Conservation (phyloP, 2,329 filamentous ascomycete genomes). For the Juglanconis oblonga region DNA sequence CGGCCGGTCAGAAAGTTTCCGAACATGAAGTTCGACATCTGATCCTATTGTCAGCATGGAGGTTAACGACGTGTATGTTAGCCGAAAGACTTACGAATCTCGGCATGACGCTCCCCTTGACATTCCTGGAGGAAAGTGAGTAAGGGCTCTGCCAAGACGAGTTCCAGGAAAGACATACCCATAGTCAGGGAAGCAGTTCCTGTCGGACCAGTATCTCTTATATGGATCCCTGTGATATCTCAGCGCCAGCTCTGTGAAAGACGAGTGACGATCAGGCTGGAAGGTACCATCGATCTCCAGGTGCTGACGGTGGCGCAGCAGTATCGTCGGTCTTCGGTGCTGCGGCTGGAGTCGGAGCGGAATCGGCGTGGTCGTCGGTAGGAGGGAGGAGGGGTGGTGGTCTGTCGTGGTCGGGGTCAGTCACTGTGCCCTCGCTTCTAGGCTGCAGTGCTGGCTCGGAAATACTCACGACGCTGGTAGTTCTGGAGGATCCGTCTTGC, state of each 20-base stretch:
- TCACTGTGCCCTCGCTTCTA: neutral
- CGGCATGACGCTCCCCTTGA: constrained; percentile 3
- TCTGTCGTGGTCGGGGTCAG: neutral
- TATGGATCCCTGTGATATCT: constrained; percentile 13
- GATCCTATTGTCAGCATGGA: neutral
- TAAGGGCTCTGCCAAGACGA: constrained; percentile 3
- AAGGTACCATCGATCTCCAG: neutral
- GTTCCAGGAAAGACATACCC: constrained; percentile 27
- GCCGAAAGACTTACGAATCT: neutral
- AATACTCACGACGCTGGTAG: neutral
- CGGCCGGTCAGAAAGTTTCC: neutral
- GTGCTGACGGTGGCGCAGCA: neutral
- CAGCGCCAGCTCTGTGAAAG: neutral
- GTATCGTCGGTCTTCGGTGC: neutral
- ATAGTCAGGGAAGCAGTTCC: constrained; percentile 41
- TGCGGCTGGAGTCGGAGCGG: neutral
- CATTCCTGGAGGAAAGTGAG: constrained; percentile 8
- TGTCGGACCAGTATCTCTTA: constrained; percentile 31
- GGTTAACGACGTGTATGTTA: neutral
- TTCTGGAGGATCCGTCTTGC: neutral
- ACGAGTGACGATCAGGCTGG: neutral
- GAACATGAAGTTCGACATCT: neutral
- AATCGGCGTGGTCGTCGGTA: neutral
- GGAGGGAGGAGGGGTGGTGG: neutral
- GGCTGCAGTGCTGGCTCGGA: neutral